Evolutionary conservation across 2,329 filamentous ascomycete species (phyloP), one percentile per base, ranked within the genome.

Genomic region (Dactylellina drechsleri): DNA sequence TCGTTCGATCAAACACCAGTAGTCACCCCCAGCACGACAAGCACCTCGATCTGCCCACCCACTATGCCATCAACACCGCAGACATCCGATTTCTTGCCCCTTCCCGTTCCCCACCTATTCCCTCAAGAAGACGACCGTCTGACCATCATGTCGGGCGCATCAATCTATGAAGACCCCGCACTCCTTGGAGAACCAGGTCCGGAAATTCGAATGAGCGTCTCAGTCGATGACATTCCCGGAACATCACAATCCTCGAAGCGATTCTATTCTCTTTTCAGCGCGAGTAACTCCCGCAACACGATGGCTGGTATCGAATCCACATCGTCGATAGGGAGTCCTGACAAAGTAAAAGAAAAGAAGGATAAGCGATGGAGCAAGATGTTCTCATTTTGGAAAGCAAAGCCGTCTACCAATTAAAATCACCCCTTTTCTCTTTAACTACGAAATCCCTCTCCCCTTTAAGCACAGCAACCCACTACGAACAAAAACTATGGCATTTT

Each of bases 181-280:
- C 79, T 79, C 41, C 77, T 79, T 16, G 79, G 79, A 54, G 79
- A 80, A 58, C 78, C 79, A 23, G 78, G 78, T 31, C 79, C 79
- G 58, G 78, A 80, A 65, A 79, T 80, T 71, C 77, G 78, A 56
- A 78, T 80, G 78, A 79, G 78, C 18, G 74, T 78, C 57, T 76
- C 72, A 10, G 66, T 71, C n/a, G 79, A 80, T 36, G 79, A 80
- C 66, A 77, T 79, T 49, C 79, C 79, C 49, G 72, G 60, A 66
- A 70, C 72, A 18, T 75, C 72, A 26, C 66, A 76, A n/a, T 76
- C 72, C 10, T 8, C 18, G 16, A 76, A 66, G 43, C 78, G 79
- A 26, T 75, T 79, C 40, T 79, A 79, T 31, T 77, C 76, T 18
- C 78, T 77, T 31, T 78, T 77, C 26, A 78, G 77, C 58, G 79